Evolutionary conservation across 495 filamentous ascomycete species (phyloP), one percentile per base, ranked within the genome.

Genomic region (Lasiosphaeria ovina): DNA sequence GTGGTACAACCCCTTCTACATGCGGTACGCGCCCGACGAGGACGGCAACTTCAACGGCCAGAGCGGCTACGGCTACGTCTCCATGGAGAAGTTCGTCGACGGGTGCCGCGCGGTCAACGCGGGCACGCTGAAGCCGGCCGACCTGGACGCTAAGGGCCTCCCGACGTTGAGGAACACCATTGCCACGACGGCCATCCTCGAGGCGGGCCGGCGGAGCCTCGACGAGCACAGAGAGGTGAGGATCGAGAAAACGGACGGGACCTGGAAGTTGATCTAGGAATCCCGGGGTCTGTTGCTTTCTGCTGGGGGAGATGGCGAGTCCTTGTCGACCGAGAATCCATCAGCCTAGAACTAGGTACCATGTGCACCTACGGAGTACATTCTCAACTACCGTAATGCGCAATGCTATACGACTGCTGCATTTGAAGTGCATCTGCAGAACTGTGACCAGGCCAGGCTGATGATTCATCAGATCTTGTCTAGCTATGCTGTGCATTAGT

Each of bases 1-100:
- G 65, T 96, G 91, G 89, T 89, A 89, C 62, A 97, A 97, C 71
- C 92, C 91, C 70, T 97, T 97, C 77, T 97, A 97, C 69, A 97
- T 97, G 93, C 85, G 87, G 65, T 97, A 97, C 49, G 92, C 93
- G 11, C 92, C 93, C 12, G 92, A 96, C 64, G 93, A 97, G 72
- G 90, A 96, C 72, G 93, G 93, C 16, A 96, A 96, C 75, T 97
- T 97, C 69, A 84, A 82, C 38, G 93, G 93, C 24, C 93, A 97
- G 72, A 89, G 85, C 6, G 93, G 93, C 1, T 97, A 97, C 68
- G 91, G 93, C 12, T 97, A 97, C 70, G 84, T 97, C 61, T 91
- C 87, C 57, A 93, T 97, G 69, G 93, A 97, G 79, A 97, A 97
- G 73, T 97, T 97, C 71, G 87, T 97, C 12, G 91, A 96, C 70